phyloP scores from a whole-genome alignment of 768 basidiomycete genomes.

The Pleurotus sapidus region DNA sequence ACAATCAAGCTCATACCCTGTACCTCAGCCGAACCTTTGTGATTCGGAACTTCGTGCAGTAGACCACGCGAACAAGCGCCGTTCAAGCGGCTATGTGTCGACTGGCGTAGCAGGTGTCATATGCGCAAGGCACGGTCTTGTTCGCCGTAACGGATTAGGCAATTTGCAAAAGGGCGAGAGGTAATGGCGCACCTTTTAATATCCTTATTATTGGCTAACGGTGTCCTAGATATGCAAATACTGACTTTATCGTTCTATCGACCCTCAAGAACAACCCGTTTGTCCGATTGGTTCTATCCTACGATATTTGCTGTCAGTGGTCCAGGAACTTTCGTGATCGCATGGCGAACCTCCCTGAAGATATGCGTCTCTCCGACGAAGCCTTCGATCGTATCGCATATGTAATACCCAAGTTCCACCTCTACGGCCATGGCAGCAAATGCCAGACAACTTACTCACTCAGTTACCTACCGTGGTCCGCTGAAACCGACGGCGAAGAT shows the following conservation, averaged over 20 bases:
- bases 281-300: conserved; percentile 18
- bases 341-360: background rate
- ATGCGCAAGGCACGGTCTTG: conserved; percentile 29
- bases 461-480: conserved; percentile 18
- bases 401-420: conserved; percentile 13
- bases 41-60: conserved; percentile 12
- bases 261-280: conserved; percentile 9
- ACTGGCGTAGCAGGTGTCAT: conserved; percentile 25
- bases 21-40: conserved; percentile 10
- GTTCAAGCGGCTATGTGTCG: conserved; percentile 14
- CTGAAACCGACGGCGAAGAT: conserved; percentile 26
- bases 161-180: conserved; percentile 32
- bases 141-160: conserved; percentile 21
- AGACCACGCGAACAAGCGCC: conserved; percentile 7
- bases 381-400: background rate
- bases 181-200: conserved; percentile 14
- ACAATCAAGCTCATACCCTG: background rate
- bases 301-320: conserved; percentile 28
- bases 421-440: conserved; percentile 11
- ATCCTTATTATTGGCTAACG: background rate
- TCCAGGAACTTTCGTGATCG: conserved; percentile 5
- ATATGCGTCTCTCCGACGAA: background rate
- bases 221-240: conserved; percentile 23
- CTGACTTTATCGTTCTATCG: conserved; percentile 22
- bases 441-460: conserved; percentile 14